Base-by-base conservation (phyloP, 495 filamentous ascomycete genomes). In the Penicillium verhagenii region DNA sequence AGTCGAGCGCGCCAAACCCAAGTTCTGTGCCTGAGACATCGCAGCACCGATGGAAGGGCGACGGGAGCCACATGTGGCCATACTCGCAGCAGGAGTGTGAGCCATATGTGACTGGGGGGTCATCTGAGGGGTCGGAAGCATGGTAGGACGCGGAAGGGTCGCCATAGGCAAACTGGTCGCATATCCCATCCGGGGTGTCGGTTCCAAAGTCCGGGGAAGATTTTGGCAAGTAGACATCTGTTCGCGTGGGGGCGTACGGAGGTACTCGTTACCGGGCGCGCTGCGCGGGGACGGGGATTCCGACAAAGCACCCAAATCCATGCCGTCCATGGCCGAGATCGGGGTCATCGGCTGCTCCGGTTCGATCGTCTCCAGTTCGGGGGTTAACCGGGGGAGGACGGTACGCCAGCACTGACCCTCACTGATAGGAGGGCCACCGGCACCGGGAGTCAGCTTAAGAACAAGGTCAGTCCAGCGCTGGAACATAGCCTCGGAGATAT, bases 401-500 rank as follows among this genome's bases (percentile, higher is more conserved):
- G 81, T 79, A 47, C 84, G 89, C 88, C 92, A 96, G 49, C 84
- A 71, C 50, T 80, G 63, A 67, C 76, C 70, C 47, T 77, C 68
- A 20, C 55, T 14, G 20, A 51, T 37, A 20, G 63, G 56, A 28
- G 66, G 50, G 13, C 68, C 65, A 50, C 73, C 69, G 16, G 75
- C 71, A 42, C 71, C 70, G 4, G 91, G 89, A 11, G 90, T 94
- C 63, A 91, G 85, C 67, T 89, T 91, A 46, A 96, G 72, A 50
- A 97, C 89, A 52, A 96, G 84, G 63, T 96, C 92, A 19, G 90
- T 79, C 94, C 94, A 98, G 47, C 87, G 86, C 66, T 94, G 89
- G 71, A 95, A 98, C 13, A 87, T 82, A 4, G 84, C 79, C 56
- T 96, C 91, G 0, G 91, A 85, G 59, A 98, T 91, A 68, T 98